Conservation (phyloP, 495 filamentous ascomycete genomes). For the Penicillium manginii region DNA sequence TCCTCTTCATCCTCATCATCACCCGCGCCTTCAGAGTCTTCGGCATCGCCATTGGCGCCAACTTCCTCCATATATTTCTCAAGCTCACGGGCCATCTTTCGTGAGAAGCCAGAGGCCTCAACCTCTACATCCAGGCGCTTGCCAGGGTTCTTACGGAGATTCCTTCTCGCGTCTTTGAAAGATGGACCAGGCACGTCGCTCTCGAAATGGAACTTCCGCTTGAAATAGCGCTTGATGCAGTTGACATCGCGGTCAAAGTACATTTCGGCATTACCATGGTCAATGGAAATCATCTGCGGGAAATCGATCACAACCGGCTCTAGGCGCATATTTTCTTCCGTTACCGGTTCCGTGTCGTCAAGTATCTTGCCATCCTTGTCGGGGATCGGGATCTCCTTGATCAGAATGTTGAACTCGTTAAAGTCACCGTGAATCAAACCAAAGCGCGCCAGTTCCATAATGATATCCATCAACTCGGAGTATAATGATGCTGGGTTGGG, state of each 20-base stretch:
- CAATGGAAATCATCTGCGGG: slow-evolving; percentile 96
- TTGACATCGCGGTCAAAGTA: slow-evolving; percentile 95
- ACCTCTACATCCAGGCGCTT: slow-evolving; percentile 83
- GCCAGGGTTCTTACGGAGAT: slow-evolving; percentile 62
- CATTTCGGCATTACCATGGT: slow-evolving; percentile 88
- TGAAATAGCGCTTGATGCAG: slow-evolving; percentile 93
- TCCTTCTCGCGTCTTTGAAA: slow-evolving; percentile 79
- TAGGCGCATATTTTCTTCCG: slow-evolving; percentile 40
- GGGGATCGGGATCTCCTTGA: slow-evolving; percentile 67
- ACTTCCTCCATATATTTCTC: slow-evolving; percentile 84
- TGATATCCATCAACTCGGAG: slow-evolving; percentile 84
- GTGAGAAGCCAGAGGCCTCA: slow-evolving; percentile 92
- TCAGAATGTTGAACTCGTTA: slow-evolving; percentile 98
- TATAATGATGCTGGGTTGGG: slow-evolving; percentile 81
- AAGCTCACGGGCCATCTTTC: slow-evolving; percentile 91
- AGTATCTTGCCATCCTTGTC: slow-evolving; percentile 43
- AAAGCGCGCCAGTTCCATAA: slow-evolving; percentile 79
- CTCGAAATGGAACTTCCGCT: slow-evolving; percentile 83
- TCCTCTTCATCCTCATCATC: slow-evolving; percentile 37
- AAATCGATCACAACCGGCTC: slow-evolving; percentile 91
- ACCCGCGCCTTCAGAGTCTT: slow-evolving; percentile 47
- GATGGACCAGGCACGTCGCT: slow-evolving; percentile 82
- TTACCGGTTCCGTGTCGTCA: slow-evolving; percentile 32
- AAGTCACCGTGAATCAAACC: slow-evolving; percentile 98
- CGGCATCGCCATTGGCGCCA: slow-evolving; percentile 60